Conservation (phyloP, 805 yeast genomes). For the Candida chauliodis region DNA sequence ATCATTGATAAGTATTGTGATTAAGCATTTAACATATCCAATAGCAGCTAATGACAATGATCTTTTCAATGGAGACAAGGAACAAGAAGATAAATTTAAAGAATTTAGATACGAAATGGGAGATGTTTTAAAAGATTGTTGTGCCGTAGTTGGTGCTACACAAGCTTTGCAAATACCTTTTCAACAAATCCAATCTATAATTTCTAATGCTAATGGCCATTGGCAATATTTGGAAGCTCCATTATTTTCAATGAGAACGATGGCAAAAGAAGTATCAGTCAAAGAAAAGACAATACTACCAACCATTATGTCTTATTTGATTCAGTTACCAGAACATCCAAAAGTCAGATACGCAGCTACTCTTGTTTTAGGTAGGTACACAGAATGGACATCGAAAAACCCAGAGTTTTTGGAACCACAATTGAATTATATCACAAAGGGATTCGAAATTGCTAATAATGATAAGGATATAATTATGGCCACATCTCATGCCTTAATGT, state of each 20-base stretch:
- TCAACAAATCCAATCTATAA: slow-evolving; percentile 46
- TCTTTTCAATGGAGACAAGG: slow-evolving; percentile 64
- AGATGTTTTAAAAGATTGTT: slow-evolving; percentile 94
- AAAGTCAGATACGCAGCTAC: slow-evolving; percentile 91
- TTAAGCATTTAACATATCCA: slow-evolving; percentile 76
- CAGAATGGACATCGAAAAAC: slow-evolving; percentile 90
- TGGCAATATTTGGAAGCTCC: slow-evolving; percentile 95
- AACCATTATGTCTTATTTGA: slow-evolving; percentile 63
- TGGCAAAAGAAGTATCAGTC: slow-evolving; percentile 85
- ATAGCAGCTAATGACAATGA: slow-evolving; percentile 21
- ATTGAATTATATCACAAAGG: slow-evolving; percentile 76
- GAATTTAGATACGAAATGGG: slow-evolving; percentile 97
- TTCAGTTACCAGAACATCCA: slow-evolving; percentile 76
- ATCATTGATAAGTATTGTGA: slow-evolving; percentile 56
- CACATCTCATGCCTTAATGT: slow-evolving; percentile 90
- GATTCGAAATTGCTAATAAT: slow-evolving; percentile 43
- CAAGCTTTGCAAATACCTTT: slow-evolving; percentile 71
- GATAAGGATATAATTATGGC: slow-evolving; percentile 64
- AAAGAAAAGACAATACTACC: slow-evolving; percentile 69
- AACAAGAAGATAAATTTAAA: slow-evolving; percentile 87
- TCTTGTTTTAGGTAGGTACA: slow-evolving; percentile 89
- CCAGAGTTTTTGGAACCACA: slow-evolving; percentile 80
- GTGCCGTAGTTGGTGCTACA: slow-evolving; percentile 80
- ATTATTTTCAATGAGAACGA: slow-evolving; percentile 81
- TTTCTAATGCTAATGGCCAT: slow-evolving; percentile 21